Evolutionary conservation across 164 flowering plant genomes (phyloP).

Genomic region (Magnolia sinica): DNA sequence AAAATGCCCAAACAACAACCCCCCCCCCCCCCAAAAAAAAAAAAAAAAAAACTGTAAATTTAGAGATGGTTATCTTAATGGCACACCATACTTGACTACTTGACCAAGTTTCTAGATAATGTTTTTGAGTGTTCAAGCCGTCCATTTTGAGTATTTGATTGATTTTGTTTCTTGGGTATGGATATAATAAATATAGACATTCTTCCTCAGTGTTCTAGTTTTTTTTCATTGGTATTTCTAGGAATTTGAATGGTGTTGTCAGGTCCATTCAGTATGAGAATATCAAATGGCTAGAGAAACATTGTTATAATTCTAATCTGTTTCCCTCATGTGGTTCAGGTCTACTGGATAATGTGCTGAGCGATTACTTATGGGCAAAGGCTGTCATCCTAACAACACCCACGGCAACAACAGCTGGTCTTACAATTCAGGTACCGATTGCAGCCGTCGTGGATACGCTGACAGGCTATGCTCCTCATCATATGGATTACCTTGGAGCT

Average conservation of each 20-base stretch:
- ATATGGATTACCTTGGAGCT: slow-evolving; percentile 78
- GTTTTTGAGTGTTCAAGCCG: no score
- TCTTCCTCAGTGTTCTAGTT: not conserved
- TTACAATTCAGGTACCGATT: slow-evolving; percentile 91
- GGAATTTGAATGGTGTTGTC: not conserved
- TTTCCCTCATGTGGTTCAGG: slow-evolving; percentile 36
- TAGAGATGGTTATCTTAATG: no score
- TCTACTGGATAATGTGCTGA: slow-evolving; percentile 84
- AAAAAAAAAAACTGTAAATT: no score
- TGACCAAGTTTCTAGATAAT: no score
- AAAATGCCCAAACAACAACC: no score
- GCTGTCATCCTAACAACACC: slow-evolving; percentile 89
- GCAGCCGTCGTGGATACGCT: slow-evolving; percentile 84
- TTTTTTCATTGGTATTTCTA: not conserved
- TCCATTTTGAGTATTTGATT: no score
- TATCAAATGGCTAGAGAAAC: not conserved
- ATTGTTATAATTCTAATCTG: not conserved
- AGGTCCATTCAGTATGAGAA: not conserved
- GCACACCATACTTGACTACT: no score
- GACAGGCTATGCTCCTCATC: slow-evolving; percentile 67
- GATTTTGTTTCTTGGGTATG: not conserved
- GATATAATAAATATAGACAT: not conserved
- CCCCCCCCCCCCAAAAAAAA: no score
- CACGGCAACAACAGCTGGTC: slow-evolving; percentile 95
- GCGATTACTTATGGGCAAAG: slow-evolving; percentile 96